Percentiles rank a stretch among this genome's conserved stretches.
phyloP scores from a whole-genome alignment of 768 basidiomycete genomes.

The Boletus vinaceobasis region DNA sequence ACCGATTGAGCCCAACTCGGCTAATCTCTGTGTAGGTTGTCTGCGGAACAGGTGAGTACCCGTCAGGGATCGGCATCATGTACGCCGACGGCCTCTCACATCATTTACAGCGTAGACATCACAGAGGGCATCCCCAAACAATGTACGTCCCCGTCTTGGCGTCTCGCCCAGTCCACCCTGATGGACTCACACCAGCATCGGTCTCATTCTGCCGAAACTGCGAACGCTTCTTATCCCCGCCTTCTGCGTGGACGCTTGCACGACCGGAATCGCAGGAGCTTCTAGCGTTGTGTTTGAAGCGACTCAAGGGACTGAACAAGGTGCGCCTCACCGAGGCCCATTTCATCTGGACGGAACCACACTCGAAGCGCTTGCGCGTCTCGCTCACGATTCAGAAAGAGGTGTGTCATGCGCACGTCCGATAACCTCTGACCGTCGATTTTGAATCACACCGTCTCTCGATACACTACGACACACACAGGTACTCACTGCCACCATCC shows the following conservation, averaged over 20 bases:
- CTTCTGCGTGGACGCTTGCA: slow-evolving; percentile 79
- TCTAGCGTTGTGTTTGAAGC: slow-evolving; percentile 90
- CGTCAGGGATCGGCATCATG: not conserved
- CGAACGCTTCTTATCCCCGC: slow-evolving; percentile 92
- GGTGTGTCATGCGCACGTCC: slow-evolving; percentile 40
- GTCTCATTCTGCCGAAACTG: slow-evolving; percentile 95
- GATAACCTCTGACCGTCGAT: not conserved
- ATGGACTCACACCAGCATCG: slow-evolving; percentile 50
- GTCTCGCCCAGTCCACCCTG: not conserved
- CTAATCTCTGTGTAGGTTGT: slow-evolving; percentile 87
- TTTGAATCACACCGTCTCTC: not conserved
- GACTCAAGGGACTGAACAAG: slow-evolving; percentile 90
- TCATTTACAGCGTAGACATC: slow-evolving; percentile 73
- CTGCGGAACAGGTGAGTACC: slow-evolving; percentile 74
- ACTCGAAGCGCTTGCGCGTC: slow-evolving; percentile 88
- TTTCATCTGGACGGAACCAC: slow-evolving; percentile 99
- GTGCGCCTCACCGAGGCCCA: slow-evolving; percentile 97
- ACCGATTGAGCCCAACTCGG: slow-evolving; percentile 87
- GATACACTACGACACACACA: slow-evolving; percentile 28
- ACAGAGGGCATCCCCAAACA: slow-evolving; percentile 98
- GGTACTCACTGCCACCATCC: slow-evolving; percentile 91
- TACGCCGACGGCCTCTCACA: not conserved
- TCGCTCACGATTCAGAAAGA: slow-evolving; percentile 99
- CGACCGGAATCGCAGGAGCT: slow-evolving; percentile 91
- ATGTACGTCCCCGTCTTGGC: slow-evolving; percentile 42